Base-by-base conservation (phyloP, 371 early-diverging fungal genomes). In the Mucor ambiguus region DNA sequence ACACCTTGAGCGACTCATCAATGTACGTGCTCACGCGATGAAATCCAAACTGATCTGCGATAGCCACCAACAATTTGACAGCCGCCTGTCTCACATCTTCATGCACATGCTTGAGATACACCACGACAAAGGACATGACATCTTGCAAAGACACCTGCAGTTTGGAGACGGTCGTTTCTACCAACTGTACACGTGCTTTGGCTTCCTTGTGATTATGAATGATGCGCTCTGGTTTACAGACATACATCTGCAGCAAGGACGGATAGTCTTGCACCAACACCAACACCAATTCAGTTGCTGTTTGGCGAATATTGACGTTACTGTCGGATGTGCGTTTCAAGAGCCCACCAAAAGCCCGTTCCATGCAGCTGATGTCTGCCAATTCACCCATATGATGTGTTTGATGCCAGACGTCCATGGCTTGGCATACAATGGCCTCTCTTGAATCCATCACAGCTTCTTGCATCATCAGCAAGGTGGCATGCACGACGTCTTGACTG, bases 31-130 rank as follows among this genome's bases (percentile, higher is more conserved):
- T 78, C 20, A 78, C 79, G 4, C 60, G 37, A 30, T 63, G 58
- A 22, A 78, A 78, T 3, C 76, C 76, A 48, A 76, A 63, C 57
- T 74, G 76, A n/a, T 76, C 72, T 4, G 78, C 79, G 11, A 88
- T 73, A 10, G 74, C 80, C 14, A 87, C 84, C 2, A 89, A 79
- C 8, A 92, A 70, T 56, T 79, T 81, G 16, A 85, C 81, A 2
- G 92, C 87, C 0, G 87, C 83, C 48, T 90, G 83, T 12, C 89
- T 87, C 16, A 91, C 90, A 43, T 91, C 92, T 8, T 77, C 80
- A 61, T 87, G 90, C 35, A 75, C 77, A 70, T 92, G 85, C 11
- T 84, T 83, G 49, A 90, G 69, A 56, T 88, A 87, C 2, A 86
- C 85, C n/a, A 82, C 75, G 3, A 83, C 82, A 64, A 90, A 88